phyloP scores from a whole-genome alignment of 73 alveolate species.

The Paramecium octaurelia region DNA sequence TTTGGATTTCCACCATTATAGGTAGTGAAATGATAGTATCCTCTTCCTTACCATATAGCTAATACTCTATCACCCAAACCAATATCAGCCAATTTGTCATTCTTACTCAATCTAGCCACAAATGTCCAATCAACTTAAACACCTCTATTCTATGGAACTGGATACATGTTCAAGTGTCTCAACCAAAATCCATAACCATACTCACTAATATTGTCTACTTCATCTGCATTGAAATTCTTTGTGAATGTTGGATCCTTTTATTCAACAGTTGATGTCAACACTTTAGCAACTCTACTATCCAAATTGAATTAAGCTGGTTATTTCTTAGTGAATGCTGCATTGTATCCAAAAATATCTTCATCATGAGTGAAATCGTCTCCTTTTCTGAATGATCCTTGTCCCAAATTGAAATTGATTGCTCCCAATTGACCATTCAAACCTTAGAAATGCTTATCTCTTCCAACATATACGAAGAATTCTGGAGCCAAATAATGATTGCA shows the following conservation, averaged over 20 bases:
- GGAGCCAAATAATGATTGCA: slow-evolving; percentile 21
- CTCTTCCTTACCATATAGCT: slow-evolving; percentile 44
- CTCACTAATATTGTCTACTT: not conserved
- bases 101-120: slow-evolving; percentile 23
- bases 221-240: not conserved
- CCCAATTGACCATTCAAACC: slow-evolving; percentile 30
- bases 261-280: not conserved
- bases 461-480: slow-evolving; percentile 37
- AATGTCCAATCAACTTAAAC: slow-evolving; percentile 11
- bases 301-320: not conserved
- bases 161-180: not conserved
- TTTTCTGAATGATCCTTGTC: slow-evolving; percentile 40
- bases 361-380: slow-evolving; percentile 24
- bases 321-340: slow-evolving; percentile 34
- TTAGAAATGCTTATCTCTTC: not conserved
- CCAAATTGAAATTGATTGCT: not conserved
- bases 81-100: slow-evolving; percentile 4
- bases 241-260: slow-evolving; percentile 11
- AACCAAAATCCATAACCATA: slow-evolving; percentile 54
- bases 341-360: not conserved
- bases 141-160: not conserved
- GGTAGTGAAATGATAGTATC: slow-evolving; percentile 50
- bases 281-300: slow-evolving; percentile 9
- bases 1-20: slow-evolving; percentile 46
- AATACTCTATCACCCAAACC: slow-evolving; percentile 31